Evolutionary conservation across 2,329 filamentous ascomycete genomes (phyloP).

Genomic region (Aspergillus sergii): DNA sequence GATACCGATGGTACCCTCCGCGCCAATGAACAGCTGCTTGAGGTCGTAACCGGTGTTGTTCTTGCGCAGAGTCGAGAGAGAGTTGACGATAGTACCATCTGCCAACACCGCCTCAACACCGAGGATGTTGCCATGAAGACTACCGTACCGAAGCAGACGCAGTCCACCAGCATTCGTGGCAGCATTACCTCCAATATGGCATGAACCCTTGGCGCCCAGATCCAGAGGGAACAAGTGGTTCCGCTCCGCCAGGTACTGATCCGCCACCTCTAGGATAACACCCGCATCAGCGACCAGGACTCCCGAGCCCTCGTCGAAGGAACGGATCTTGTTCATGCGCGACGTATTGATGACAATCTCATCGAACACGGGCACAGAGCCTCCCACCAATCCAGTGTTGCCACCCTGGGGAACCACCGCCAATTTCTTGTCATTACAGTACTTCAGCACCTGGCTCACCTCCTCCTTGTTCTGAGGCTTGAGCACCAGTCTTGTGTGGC

Average conservation of each 20-base stretch:
- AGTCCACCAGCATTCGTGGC: conserved; percentile 94
- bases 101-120: conserved; percentile 92
- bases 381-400: conserved; percentile 93
- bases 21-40: conserved; percentile 95
- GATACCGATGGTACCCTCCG: conserved; percentile 91
- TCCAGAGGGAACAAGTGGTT: conserved; percentile 93
- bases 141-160: conserved; percentile 87
- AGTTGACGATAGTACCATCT: conserved; percentile 88
- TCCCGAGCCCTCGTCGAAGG: conserved; percentile 91
- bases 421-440: conserved; percentile 91
- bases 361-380: conserved; percentile 95
- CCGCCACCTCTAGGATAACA: conserved; percentile 84
- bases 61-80: conserved; percentile 85
- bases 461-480: conserved; percentile 84
- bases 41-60: conserved; percentile 99
- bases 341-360: conserved; percentile 92
- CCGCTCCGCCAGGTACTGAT: conserved; percentile 79
- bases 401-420: conserved; percentile 97
- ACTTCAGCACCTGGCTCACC: conserved; percentile 86
- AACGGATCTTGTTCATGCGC: conserved; percentile 87
- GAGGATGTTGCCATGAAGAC: conserved; percentile 87
- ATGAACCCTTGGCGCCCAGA: conserved; percentile 95
- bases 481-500: conserved; percentile 82
- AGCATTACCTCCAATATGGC: conserved; percentile 94
- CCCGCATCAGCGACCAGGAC: conserved; percentile 89